Percentiles rank a stretch among this genome's conserved stretches.
Conservation (phyloP, 371 early-diverging fungal genomes). For the Mucor circinelloides region DNA sequence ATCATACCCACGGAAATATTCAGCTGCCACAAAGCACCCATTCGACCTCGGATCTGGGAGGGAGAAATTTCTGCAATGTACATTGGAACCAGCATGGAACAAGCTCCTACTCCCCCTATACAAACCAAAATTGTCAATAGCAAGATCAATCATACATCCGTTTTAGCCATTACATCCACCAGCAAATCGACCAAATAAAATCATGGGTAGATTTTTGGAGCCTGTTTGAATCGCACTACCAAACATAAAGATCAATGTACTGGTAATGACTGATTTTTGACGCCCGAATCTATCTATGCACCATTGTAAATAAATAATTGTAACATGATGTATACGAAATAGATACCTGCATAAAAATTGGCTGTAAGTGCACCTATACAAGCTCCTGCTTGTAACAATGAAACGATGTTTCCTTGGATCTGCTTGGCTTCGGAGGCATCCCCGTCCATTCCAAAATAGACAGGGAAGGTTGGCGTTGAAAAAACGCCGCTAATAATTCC, state of each 20-base stretch:
- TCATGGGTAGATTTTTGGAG: slow-evolving; percentile 55
- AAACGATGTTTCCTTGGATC: slow-evolving; percentile 23
- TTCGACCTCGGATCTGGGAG: slow-evolving; percentile 73
- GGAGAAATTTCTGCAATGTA: slow-evolving; percentile 76
- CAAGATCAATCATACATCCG: neutral
- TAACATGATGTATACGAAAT: neutral
- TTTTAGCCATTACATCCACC: slow-evolving; percentile 53
- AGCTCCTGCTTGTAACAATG: slow-evolving; percentile 27
- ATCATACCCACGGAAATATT: slow-evolving; percentile 67
- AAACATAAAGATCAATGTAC: slow-evolving; percentile 63
- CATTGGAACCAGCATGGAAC: slow-evolving; percentile 45
- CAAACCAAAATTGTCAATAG: neutral
- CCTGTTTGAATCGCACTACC: slow-evolving; percentile 75
- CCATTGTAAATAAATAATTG: neutral
- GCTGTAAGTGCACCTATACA: slow-evolving; percentile 23
- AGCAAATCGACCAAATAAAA: slow-evolving; percentile 74
- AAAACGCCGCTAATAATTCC: slow-evolving; percentile 23
- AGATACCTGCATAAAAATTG: slow-evolving; percentile 17
- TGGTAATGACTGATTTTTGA: slow-evolving; percentile 14
- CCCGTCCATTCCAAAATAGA: slow-evolving; percentile 15
- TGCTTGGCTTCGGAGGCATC: slow-evolving; percentile 8
- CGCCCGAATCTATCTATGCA: slow-evolving; percentile 21
- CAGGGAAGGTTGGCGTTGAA: slow-evolving; percentile 5
- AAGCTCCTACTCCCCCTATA: slow-evolving; percentile 15
- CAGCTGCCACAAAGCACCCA: slow-evolving; percentile 83